Evolutionary conservation across 164 flowering plant species (phyloP).

Genomic region (Sextonia rubra): DNA sequence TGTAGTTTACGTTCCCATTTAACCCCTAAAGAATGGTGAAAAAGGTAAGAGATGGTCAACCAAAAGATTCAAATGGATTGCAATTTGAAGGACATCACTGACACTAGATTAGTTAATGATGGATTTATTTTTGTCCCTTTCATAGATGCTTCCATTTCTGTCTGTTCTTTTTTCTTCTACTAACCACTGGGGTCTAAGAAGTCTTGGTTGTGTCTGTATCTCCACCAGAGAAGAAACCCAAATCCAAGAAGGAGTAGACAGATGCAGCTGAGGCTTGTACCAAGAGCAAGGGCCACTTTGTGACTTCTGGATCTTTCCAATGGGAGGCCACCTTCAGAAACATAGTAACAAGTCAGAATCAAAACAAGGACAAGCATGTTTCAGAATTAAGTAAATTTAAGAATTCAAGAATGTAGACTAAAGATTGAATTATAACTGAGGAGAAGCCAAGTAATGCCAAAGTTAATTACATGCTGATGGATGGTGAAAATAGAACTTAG

Average conservation of each 20-base stretch:
- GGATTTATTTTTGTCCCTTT: neutral
- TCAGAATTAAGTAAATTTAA: neutral
- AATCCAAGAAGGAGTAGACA: conserved; percentile 30
- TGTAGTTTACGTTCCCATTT: neutral
- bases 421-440: neutral
- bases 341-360: conserved; percentile 1
- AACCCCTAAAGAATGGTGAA: neutral
- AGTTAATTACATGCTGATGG: neutral
- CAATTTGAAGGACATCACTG: neutral
- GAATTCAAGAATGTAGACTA: neutral
- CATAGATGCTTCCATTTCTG: neutral
- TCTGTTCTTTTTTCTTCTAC: conserved; percentile 7
- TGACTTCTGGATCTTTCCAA: conserved; percentile 34
- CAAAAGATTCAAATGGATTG: neutral
- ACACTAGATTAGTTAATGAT: neutral
- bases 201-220: conserved; percentile 60
- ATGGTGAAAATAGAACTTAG: neutral
- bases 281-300: conserved; percentile 47
- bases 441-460: neutral
- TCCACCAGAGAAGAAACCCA: conserved; percentile 70
- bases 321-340: conserved; percentile 33
- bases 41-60: neutral
- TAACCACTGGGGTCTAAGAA: conserved; percentile 87
- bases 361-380: neutral
- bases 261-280: conserved; percentile 57